Conservation (phyloP, 192 early-diverging fungal genomes). For the Gamsiella multidivaricata region DNA sequence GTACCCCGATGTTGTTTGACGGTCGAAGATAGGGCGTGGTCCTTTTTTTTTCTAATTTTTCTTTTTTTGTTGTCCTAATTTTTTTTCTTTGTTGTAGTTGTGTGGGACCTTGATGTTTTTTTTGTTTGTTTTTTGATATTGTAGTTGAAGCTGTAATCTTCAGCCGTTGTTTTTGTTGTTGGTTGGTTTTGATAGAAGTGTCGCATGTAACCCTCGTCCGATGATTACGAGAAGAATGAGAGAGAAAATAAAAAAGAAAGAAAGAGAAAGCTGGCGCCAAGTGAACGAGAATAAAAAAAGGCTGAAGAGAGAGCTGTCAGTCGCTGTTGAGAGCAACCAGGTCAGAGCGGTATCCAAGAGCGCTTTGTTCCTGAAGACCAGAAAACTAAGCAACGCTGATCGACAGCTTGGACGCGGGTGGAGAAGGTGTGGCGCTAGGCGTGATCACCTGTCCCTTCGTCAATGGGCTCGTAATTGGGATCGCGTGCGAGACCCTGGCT, state of each 20-base stretch:
- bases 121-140: neutral
- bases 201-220: conserved; percentile 3
- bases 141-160: neutral
- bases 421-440: conserved; percentile 30
- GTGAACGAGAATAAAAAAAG: neutral
- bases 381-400: conserved; percentile 10
- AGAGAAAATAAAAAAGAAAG: neutral
- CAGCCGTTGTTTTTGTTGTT: neutral
- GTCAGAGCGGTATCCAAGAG: neutral
- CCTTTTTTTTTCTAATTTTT: neutral
- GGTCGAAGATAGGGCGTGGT: too few species aligned
- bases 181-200: neutral
- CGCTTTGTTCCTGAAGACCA: too few species aligned
- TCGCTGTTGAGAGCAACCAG: too few species aligned
- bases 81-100: neutral
- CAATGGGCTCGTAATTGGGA: conserved; percentile 37
- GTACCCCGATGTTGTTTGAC: neutral
- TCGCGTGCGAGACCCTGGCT: conserved; percentile 27
- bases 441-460: conserved; percentile 41
- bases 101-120: conserved; percentile 3
- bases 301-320: neutral
- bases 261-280: neutral
- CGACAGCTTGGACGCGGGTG: conserved; percentile 26
- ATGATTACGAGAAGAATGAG: neutral
- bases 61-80: neutral